Conservation (phyloP, 1,284 basidiomycete species). For the Trichosporon inkin region DNA sequence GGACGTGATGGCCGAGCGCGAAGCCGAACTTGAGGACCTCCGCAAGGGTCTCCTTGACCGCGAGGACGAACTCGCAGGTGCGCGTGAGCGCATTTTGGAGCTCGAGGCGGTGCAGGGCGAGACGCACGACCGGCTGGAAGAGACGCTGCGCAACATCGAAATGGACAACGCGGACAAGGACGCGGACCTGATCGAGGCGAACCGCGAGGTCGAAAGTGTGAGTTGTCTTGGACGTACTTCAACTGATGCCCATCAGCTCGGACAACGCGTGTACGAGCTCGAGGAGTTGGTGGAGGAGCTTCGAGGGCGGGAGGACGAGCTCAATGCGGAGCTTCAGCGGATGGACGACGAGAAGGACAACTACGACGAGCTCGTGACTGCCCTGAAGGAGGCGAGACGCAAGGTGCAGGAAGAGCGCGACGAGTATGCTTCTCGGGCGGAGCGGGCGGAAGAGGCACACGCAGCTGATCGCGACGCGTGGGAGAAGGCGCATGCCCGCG, state of each 20-base stretch:
- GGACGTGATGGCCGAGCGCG: slow-evolving; percentile 43
- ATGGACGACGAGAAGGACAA: slow-evolving; percentile 61
- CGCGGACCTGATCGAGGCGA: slow-evolving; percentile 54
- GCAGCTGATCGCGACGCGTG: slow-evolving; percentile 41
- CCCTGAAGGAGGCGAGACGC: slow-evolving; percentile 67
- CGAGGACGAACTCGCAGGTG: slow-evolving; percentile 36
- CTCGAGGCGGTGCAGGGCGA: slow-evolving; percentile 43
- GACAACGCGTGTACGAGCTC: slow-evolving; percentile 49
- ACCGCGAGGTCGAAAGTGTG: slow-evolving; percentile 66
- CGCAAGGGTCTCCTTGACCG: slow-evolving; percentile 36
- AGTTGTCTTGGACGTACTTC: slow-evolving; percentile 11
- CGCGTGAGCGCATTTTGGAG: slow-evolving; percentile 37
- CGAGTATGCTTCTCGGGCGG: slow-evolving; percentile 64
- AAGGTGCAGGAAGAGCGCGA: slow-evolving; percentile 55
- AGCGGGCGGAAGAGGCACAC: slow-evolving; percentile 53
- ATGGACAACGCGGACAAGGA: slow-evolving; percentile 47
- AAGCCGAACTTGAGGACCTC: slow-evolving; percentile 40
- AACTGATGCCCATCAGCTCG: slow-evolving; percentile 31
- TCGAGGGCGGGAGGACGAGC: slow-evolving; percentile 58
- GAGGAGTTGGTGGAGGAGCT: slow-evolving; percentile 59
- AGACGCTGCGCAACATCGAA: slow-evolving; percentile 45
- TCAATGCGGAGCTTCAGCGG: slow-evolving; percentile 51
- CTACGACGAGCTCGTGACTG: slow-evolving; percentile 64
- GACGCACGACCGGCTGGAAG: slow-evolving; percentile 45
- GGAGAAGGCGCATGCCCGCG: slow-evolving; percentile 49